Evolutionary conservation across 1,139 yeast genomes (phyloP).

Genomic region (Zygosaccharomyces sapae): DNA sequence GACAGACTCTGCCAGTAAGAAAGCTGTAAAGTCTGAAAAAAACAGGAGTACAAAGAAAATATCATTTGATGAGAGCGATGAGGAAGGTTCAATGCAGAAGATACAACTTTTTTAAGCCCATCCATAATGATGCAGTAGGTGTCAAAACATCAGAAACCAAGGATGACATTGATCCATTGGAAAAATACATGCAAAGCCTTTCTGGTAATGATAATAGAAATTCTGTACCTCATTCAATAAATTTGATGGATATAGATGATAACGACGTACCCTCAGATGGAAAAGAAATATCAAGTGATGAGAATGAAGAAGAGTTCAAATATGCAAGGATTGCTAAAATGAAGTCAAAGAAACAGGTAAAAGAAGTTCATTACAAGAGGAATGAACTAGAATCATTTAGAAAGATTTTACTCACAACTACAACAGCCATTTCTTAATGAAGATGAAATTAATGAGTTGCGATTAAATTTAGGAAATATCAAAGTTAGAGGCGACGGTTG

Average conservation of each 20-base stretch:
- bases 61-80: slow-evolving; percentile 33
- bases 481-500: slow-evolving; percentile 54
- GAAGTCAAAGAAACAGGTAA: slow-evolving; percentile 42
- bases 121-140: not conserved
- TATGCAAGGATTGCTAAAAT: slow-evolving; percentile 38
- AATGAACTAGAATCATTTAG: slow-evolving; percentile 52
- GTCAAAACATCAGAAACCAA: not conserved
- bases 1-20: slow-evolving; percentile 7
- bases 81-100: slow-evolving; percentile 2
- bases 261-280: slow-evolving; percentile 12
- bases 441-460: slow-evolving; percentile 52
- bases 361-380: slow-evolving; percentile 46
- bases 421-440: slow-evolving; percentile 46
- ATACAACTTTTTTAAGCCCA: slow-evolving; percentile 24
- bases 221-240: not conserved
- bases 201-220: not conserved
- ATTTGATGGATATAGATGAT: slow-evolving; percentile 15
- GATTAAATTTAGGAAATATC: slow-evolving; percentile 59
- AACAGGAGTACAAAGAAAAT: slow-evolving; percentile 10
- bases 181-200: slow-evolving; percentile 29
- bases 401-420: slow-evolving; percentile 65
- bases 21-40: slow-evolving; percentile 7
- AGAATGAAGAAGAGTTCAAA: slow-evolving; percentile 32
- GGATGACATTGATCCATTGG: slow-evolving; percentile 27
- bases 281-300: slow-evolving; percentile 15